Percentiles rank a stretch among this genome's conserved stretches.
These are phyloP conservation scores for Colletotrichum filicis DNA, from an alignment of 2,329 filamentous ascomycete genomes.

Conservation along the genomic window DNA sequence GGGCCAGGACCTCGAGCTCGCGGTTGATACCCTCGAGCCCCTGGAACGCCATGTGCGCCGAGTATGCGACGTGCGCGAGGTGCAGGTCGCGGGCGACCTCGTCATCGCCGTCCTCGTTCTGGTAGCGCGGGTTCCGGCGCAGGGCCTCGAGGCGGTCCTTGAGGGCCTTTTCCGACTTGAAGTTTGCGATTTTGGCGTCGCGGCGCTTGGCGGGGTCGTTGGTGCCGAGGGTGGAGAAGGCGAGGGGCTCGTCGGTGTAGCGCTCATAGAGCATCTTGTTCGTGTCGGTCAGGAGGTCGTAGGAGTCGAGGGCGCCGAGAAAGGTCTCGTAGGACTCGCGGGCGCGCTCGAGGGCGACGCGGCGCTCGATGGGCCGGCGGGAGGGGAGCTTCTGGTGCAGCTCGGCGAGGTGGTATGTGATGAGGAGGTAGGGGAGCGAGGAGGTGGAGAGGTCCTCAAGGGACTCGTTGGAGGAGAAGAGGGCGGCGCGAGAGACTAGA, in stretches of 20 bases:
- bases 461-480: slow-evolving; percentile 92
- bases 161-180: slow-evolving; percentile 85
- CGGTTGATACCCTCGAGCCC: slow-evolving; percentile 87
- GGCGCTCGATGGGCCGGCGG: slow-evolving; percentile 65
- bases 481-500: slow-evolving; percentile 75
- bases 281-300: slow-evolving; percentile 73
- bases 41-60: slow-evolving; percentile 84
- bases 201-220: slow-evolving; percentile 73
- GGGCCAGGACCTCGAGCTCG: slow-evolving; percentile 84
- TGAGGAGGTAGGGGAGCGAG: slow-evolving; percentile 87
- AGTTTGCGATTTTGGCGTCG: slow-evolving; percentile 87
- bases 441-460: slow-evolving; percentile 87
- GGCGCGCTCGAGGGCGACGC: slow-evolving; percentile 69
- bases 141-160: slow-evolving; percentile 80
- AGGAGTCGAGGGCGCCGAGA: slow-evolving; percentile 80
- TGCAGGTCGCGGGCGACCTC: slow-evolving; percentile 84
- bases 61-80: slow-evolving; percentile 78
- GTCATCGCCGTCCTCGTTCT: slow-evolving; percentile 79
- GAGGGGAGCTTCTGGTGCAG: slow-evolving; percentile 76
- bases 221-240: slow-evolving; percentile 75
- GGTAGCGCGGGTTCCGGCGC: slow-evolving; percentile 59
- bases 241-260: slow-evolving; percentile 77
- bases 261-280: slow-evolving; percentile 77
- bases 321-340: slow-evolving; percentile 82
- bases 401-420: slow-evolving; percentile 83